phyloP scores from a whole-genome alignment of 352 stramenopile species.

The Phytophthora palmivora region DNA sequence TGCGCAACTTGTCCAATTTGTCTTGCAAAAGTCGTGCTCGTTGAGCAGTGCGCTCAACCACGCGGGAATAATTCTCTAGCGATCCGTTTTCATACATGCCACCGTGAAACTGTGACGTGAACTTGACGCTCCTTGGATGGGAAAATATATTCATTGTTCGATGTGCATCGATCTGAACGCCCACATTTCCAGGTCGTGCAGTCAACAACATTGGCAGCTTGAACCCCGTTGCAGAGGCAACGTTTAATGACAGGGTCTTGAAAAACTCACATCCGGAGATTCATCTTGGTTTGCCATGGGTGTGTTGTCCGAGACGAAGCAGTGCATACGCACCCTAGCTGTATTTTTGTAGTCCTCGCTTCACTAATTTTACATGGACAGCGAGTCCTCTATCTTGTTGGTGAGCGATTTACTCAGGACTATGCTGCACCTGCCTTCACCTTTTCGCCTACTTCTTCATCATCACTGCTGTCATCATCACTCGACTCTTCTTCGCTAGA shows the following conservation, averaged over 20 bases:
- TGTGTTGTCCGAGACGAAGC: constrained; percentile 1
- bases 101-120: constrained; percentile 76
- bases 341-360: constrained; percentile 35
- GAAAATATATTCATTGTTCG: constrained; percentile 65
- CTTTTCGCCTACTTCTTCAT: neutral
- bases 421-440: constrained; percentile 6
- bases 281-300: constrained; percentile 32
- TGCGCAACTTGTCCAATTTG: constrained; percentile 55
- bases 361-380: constrained; percentile 47
- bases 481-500: constrained; percentile 41
- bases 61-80: constrained; percentile 73
- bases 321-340: constrained; percentile 15
- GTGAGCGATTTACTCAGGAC: neutral
- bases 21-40: constrained; percentile 51
- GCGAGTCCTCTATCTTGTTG: constrained; percentile 19
- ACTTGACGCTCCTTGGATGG: constrained; percentile 62
- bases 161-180: constrained; percentile 80
- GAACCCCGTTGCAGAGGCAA: neutral
- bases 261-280: constrained; percentile 21
- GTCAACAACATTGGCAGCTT: constrained; percentile 60
- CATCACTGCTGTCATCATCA: constrained; percentile 17
- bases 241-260: constrained; percentile 8
- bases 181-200: constrained; percentile 74
- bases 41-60: constrained; percentile 63
- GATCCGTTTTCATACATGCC: constrained; percentile 71